Conservation (phyloP, 371 early-diverging fungal genomes). For the Entomophthora muscae region DNA sequence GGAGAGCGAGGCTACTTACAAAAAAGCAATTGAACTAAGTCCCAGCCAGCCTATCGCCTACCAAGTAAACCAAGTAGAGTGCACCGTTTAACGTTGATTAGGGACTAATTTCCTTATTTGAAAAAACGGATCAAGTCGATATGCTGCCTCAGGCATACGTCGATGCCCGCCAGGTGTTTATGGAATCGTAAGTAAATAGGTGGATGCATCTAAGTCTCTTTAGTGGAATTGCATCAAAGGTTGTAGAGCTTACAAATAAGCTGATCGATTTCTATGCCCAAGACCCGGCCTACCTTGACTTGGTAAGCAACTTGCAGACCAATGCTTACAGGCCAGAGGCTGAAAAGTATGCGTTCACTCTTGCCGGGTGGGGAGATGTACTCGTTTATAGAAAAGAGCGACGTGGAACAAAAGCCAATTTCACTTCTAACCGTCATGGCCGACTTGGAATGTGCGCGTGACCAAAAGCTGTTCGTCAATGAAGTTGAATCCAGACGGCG, state of each 20-base stretch:
- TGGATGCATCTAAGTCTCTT: not conserved
- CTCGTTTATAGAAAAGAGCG: slow-evolving; percentile 21
- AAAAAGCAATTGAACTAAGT: slow-evolving; percentile 40
- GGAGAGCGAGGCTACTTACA: slow-evolving; percentile 47
- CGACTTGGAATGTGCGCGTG: slow-evolving; percentile 31
- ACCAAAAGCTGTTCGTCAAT: slow-evolving; percentile 27
- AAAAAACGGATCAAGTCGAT: not conserved
- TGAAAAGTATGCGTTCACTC: not conserved
- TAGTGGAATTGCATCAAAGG: slow-evolving; percentile 32
- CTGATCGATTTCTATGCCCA: slow-evolving; percentile 20
- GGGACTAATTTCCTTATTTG: not conserved
- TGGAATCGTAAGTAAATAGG: not conserved
- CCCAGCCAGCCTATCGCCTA: slow-evolving; percentile 45
- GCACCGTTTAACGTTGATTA: not conserved
- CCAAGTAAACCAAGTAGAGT: slow-evolving; percentile 30
- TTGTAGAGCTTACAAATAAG: slow-evolving; percentile 33
- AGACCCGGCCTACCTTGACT: not conserved
- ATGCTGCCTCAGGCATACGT: slow-evolving; percentile 17
- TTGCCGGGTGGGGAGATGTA: slow-evolving; percentile 28
- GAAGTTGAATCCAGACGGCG: slow-evolving; percentile 48
- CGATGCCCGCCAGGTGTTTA: not conserved
- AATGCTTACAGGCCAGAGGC: not conserved
- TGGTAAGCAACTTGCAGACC: not conserved
- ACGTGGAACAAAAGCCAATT: slow-evolving; percentile 22
- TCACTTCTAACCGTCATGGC: slow-evolving; percentile 35